Conservation (phyloP, 495 filamentous ascomycete genomes). For the Podospora conica region DNA sequence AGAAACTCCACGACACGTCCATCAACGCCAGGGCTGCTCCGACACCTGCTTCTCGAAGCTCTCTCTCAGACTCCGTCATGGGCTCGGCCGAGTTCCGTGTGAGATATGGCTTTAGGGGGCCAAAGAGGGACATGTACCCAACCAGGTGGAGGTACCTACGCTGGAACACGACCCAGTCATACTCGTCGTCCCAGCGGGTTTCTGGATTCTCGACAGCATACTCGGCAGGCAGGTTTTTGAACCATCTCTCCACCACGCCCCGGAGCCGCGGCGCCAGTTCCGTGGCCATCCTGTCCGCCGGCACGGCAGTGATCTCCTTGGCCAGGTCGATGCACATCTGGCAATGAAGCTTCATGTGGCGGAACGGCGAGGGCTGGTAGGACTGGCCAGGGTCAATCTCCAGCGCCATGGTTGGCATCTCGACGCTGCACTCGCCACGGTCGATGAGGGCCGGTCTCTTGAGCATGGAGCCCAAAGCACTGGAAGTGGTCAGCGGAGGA, state of each 20-base stretch:
- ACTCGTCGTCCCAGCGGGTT: slow-evolving; percentile 39
- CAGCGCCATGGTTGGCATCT: slow-evolving; percentile 33
- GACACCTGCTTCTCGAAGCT: slow-evolving; percentile 33
- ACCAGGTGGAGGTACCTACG: slow-evolving; percentile 45
- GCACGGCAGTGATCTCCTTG: slow-evolving; percentile 9
- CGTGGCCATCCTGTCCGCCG: slow-evolving; percentile 2
- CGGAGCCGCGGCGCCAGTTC: slow-evolving; percentile 22
- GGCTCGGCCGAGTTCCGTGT: slow-evolving; percentile 27
- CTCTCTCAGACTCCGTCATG: slow-evolving; percentile 22
- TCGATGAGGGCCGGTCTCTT: slow-evolving; percentile 34
- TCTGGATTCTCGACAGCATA: slow-evolving; percentile 38
- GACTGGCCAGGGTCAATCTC: slow-evolving; percentile 31
- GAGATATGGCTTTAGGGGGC: slow-evolving; percentile 40
- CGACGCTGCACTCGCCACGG: slow-evolving; percentile 30
- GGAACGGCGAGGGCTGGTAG: slow-evolving; percentile 35
- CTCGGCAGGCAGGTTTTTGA: slow-evolving; percentile 36
- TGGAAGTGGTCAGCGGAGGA: slow-evolving; percentile 10
- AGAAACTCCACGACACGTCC: slow-evolving; percentile 34
- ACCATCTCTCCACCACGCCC: slow-evolving; percentile 34
- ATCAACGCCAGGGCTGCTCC: slow-evolving; percentile 38
- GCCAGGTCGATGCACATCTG: slow-evolving; percentile 29
- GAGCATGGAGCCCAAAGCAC: slow-evolving; percentile 36
- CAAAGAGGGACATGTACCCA: slow-evolving; percentile 41
- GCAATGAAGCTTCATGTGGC: slow-evolving; percentile 37
- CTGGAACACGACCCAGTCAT: slow-evolving; percentile 41